Conservation (phyloP, 495 filamentous ascomycete genomes). For the Viridothelium virens region DNA sequence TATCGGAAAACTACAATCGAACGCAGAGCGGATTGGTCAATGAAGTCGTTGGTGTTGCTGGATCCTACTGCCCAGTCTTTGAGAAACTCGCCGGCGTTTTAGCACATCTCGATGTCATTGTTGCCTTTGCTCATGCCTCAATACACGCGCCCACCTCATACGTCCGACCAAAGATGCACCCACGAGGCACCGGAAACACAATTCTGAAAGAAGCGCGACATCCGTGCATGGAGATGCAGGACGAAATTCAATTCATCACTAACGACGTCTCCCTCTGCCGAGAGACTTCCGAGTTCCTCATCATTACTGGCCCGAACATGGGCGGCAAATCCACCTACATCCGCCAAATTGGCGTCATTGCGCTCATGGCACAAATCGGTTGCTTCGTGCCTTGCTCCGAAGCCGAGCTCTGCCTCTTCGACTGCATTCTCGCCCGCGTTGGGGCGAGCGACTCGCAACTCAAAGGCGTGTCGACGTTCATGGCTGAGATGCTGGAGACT, state of each 20-base stretch:
- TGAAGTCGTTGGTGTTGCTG: conserved; percentile 87
- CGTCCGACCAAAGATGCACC: conserved; percentile 84
- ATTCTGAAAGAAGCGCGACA: conserved; percentile 88
- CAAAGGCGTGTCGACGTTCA: conserved; percentile 98
- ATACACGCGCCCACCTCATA: conserved; percentile 90
- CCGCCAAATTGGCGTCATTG: conserved; percentile 93
- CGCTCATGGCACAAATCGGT: conserved; percentile 93
- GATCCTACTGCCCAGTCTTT: conserved; percentile 89
- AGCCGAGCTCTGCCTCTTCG: conserved; percentile 91
- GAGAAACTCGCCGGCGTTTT: conserved; percentile 83
- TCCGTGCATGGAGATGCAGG: conserved; percentile 99
- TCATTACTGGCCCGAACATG: conserved; percentile 99
- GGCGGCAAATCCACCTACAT: conserved; percentile 99
- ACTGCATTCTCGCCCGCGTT: conserved; percentile 94
- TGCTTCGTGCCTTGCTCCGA: conserved; percentile 92
- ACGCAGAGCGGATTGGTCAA: conserved; percentile 86
- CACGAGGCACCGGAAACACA: conserved; percentile 82
- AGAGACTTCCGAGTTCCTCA: conserved; percentile 78
- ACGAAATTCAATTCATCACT: conserved; percentile 96
- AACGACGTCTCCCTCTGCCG: conserved; percentile 87
- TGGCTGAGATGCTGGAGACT: conserved; percentile 99
- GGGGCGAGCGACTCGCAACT: conserved; percentile 93
- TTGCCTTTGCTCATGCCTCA: conserved; percentile 88
- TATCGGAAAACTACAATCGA: conserved; percentile 90
- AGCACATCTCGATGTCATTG: conserved; percentile 93